Base-by-base conservation (phyloP, 1,139 yeast genomes). In the Suhomyces anneliseae region DNA sequence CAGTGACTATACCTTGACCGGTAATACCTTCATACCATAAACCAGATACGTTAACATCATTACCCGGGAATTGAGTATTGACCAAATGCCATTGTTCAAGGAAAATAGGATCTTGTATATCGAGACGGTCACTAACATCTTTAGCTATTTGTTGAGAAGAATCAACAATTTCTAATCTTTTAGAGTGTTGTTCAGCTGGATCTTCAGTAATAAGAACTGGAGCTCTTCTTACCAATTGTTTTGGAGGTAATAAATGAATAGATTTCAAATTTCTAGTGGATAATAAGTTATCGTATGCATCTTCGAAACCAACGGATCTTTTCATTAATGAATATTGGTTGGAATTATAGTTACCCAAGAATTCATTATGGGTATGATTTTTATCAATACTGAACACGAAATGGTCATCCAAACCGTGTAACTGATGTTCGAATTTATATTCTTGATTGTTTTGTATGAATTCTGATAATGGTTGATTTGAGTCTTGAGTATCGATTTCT, bases 51-150 rank as follows among this genome's bases (percentile, higher is more conserved):
- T 95, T 93, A 44, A 93, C 83, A 61, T 93, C 98, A 57, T 90
- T 77, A 0, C 96, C 96, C 0, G 89, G 89, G 55, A 71, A 82
- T 2, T 66, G 64, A 0, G 89, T 72, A 60, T 95, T 95, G 39
- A 87, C 67, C 31, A 95, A 68, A 66, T 93, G 97, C 99, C 99
- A 95, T 66, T 95, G 99, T 39, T 79, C 74, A 8, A 69, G 64
- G 60, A 95, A 93, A 12, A 78, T 69, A 0, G 99, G 99, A 66
- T 93, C 99, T 24, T 76, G 63, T 45, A 93, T 93, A 9, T 66
- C 70, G 47, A 90, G 77, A 49, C 75, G 70, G n/a, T 79, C 73
- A 50, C 76, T 71, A 0, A 80, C 82, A 12, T 73, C 70, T 32
- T 64, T 66, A 64, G 65, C 55, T 0, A 74, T 72, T 38, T 64